Conservation (phyloP, 768 basidiomycete species). For the Suillus placidus region DNA sequence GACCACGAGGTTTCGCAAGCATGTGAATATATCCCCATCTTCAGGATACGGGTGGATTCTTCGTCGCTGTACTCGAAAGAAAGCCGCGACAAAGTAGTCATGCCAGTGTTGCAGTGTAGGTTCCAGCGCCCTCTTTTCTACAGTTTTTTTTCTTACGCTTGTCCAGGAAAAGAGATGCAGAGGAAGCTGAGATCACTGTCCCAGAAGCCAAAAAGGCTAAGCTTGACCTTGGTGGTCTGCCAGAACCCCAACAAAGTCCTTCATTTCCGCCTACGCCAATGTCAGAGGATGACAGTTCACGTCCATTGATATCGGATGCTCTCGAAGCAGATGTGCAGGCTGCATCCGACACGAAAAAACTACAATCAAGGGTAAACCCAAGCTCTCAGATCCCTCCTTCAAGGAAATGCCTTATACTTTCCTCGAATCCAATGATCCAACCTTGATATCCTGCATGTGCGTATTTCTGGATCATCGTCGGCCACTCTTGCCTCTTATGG, state of each 20-base stretch:
- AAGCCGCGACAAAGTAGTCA: constrained; percentile 26
- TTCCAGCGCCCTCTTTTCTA: no score
- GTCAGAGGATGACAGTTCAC: constrained; percentile 1
- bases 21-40: constrained; percentile 92
- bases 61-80: constrained; percentile 85
- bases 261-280: background rate
- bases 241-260: no score
- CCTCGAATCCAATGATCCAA: constrained; percentile 68
- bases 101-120: constrained; percentile 19
- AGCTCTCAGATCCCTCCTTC: constrained; percentile 47
- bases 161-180: no score
- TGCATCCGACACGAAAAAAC: background rate
- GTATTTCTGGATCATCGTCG: constrained; percentile 28
- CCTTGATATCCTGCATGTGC: constrained; percentile 74
- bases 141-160: no score
- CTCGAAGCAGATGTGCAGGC: constrained; percentile 10
- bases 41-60: constrained; percentile 97
- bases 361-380: constrained; percentile 12
- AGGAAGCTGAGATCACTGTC: no score
- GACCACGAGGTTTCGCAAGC: constrained; percentile 40
- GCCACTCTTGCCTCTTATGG: no score
- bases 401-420: constrained; percentile 94
- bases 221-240: no score
- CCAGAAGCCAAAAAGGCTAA: no score
- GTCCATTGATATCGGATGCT: constrained; percentile 7